Evolutionary conservation across 1,284 basidiomycete genomes (phyloP).

Genomic region (Trichosporon faecale): DNA sequence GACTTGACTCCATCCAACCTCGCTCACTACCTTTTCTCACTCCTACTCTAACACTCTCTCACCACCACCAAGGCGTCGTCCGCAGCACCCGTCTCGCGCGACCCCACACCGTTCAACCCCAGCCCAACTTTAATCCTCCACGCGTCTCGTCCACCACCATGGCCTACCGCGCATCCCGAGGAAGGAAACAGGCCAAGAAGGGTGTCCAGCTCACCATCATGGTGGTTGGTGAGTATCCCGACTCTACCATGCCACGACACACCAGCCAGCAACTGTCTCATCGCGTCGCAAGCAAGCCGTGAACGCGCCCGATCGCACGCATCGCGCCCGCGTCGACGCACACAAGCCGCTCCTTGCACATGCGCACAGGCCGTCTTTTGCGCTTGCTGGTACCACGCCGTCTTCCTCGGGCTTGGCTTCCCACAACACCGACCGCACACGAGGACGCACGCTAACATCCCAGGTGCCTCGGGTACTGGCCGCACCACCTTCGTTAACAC

Average conservation of each 20-base stretch:
- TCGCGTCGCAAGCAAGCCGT: not conserved
- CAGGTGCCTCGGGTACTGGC: slow-evolving; percentile 89
- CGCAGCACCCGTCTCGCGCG: not conserved
- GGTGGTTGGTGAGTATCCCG: slow-evolving; percentile 70
- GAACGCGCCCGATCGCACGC: not conserved
- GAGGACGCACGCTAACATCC: not conserved
- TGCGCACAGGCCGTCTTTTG: not conserved
- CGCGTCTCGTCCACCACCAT: slow-evolving; percentile 29
- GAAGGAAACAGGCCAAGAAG: slow-evolving; percentile 90
- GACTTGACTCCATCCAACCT: not conserved
- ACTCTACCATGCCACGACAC: not conserved
- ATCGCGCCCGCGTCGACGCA: not conserved
- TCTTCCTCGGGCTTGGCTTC: not conserved
- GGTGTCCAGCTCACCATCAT: slow-evolving; percentile 93
- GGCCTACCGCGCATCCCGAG: slow-evolving; percentile 69
- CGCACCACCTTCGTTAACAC: slow-evolving; percentile 98
- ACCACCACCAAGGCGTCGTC: not conserved
- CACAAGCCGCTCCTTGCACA: not conserved
- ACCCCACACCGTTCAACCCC: not conserved
- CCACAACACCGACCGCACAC: not conserved
- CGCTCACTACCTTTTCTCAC: not conserved
- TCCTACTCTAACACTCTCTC: not conserved
- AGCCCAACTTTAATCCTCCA: slow-evolving; percentile 1
- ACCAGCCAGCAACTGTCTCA: not conserved
- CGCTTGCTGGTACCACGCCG: not conserved